Evolutionary conservation across 345 rosid genomes (phyloP).

Genomic region (Eutrema japonicum): DNA sequence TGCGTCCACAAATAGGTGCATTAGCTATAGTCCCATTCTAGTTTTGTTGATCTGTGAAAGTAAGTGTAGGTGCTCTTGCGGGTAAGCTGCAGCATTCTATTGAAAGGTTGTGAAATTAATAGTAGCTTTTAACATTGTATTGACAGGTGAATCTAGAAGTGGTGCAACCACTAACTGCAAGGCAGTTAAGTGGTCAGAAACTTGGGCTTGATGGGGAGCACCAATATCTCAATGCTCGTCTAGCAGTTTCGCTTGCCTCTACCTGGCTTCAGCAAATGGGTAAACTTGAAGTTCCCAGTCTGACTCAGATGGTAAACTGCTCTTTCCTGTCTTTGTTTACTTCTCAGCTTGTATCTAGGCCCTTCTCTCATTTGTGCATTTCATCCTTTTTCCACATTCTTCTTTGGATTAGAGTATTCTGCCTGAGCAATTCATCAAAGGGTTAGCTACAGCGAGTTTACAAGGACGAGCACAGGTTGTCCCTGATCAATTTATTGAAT

Average conservation of each 20-base stretch:
- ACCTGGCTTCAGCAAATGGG: conserved; percentile 85
- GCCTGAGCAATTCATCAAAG: conserved; percentile 84
- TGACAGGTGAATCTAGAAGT: conserved; percentile 78
- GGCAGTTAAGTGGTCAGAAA: conserved; percentile 66
- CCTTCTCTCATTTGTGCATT: not conserved
- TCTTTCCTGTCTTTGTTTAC: conserved; percentile 25
- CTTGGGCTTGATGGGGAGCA: conserved; percentile 96
- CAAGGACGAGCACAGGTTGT: conserved; percentile 97
- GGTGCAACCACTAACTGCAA: conserved; percentile 61
- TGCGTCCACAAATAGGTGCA: not conserved
- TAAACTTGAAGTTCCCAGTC: conserved; percentile 53
- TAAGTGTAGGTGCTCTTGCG: not conserved
- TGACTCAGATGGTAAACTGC: conserved; percentile 58
- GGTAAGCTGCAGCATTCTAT: conserved; percentile 15
- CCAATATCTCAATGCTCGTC: conserved; percentile 89
- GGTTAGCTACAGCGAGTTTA: conserved; percentile 75
- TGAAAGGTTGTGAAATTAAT: conserved; percentile 12
- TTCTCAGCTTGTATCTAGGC: conserved; percentile 7
- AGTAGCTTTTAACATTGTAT: conserved; percentile 27
- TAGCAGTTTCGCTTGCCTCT: conserved; percentile 76
- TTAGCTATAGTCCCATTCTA: conserved; percentile 16
- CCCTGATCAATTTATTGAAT: conserved; percentile 56
- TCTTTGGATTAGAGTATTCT: conserved; percentile 58
- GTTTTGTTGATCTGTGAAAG: conserved; percentile 15
- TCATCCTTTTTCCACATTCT: conserved; percentile 13